phyloP scores from a whole-genome alignment of 352 stramenopile genomes.

The Phytopythium aichiense region DNA sequence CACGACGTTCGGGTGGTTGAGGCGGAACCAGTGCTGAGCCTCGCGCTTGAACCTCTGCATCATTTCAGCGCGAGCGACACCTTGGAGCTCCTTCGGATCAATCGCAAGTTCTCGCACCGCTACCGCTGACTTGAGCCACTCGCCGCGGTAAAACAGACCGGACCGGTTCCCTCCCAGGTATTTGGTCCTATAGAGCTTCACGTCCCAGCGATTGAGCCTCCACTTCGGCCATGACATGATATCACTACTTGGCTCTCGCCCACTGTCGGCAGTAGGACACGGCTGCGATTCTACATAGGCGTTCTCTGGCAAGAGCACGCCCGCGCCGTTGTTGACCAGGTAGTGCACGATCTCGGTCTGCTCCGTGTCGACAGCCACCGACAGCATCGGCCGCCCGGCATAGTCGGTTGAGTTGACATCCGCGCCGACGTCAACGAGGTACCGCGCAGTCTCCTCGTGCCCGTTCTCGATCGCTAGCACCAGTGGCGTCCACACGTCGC shows the following conservation, averaged over 20 bases:
- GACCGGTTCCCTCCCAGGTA: not conserved
- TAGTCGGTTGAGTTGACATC: conserved; percentile 2
- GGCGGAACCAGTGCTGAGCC: conserved; percentile 4
- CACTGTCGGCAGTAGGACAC: not conserved
- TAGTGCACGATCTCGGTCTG: not conserved
- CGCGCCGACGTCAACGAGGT: not conserved
- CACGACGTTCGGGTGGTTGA: conserved; percentile 5
- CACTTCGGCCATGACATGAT: not conserved
- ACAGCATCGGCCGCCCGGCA: not conserved
- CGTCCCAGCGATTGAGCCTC: not conserved
- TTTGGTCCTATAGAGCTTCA: not conserved
- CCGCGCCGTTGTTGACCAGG: conserved; percentile 1
- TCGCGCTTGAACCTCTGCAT: not conserved
- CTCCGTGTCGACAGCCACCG: not conserved
- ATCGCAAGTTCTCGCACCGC: not conserved
- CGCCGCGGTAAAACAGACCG: not conserved
- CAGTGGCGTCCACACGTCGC: not conserved
- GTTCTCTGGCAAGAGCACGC: not conserved
- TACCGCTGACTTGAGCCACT: not conserved
- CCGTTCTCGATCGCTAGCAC: conserved; percentile 3
- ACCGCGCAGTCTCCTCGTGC: not conserved
- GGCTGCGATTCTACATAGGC: not conserved
- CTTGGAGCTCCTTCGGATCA: not conserved
- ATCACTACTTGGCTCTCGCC: not conserved
- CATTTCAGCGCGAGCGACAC: not conserved